Evolutionary conservation across 2,329 filamentous ascomycete genomes (phyloP), one percentile per base, ranked within the genome.

Genomic region (Volutella citrinella): DNA sequence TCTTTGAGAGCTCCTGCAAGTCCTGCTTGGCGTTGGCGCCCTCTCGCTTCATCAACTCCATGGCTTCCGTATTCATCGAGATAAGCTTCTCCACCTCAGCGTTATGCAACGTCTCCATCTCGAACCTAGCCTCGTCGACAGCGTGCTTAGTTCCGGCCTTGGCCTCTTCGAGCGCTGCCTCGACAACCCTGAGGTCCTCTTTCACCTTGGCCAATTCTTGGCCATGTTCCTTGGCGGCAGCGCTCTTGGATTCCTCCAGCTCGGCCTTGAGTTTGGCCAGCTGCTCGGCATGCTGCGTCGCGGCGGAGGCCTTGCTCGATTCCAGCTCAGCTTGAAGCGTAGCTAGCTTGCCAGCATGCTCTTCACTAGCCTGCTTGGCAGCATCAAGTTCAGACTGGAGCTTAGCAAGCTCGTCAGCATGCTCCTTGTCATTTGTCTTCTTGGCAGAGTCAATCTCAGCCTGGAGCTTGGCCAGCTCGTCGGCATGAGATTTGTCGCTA

Each of bases 41-140:
- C 32, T 69, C 62, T 10, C 54, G 48, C 55, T 65, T 68, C 49
- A 68, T 51, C 19, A 48, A 52, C 11, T 68, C 63, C 30, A 70
- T 48, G 11, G 61, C 57, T 36, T 72, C 64, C 5, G 60, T 57
- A 42, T 72, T 65, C 34, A 62, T 54, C 15, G 56, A 55, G 22
- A 67, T 55, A 13, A 74, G 55, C 44, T 69, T 69, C 45, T 72
- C 66, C 16, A 78, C 58, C 39, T 74, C 68, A 15, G 60, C 60
- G 25, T 68, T 62, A 52, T 72, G 63, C 49, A 61, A 64, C 21
- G 63, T 57, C 42, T 72, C 61, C 23, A 72, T 62, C 14, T 71
- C 66, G 12, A 63, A 58, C 55, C 64, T 69, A 23, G 65, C 60
- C 20, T 59, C 55, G 32, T 74, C 68, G 13, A 73, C 53, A 11